Evolutionary conservation across 768 basidiomycete species (phyloP), one percentile per base, ranked within the genome.

Genomic region (Suillus plorans): DNA sequence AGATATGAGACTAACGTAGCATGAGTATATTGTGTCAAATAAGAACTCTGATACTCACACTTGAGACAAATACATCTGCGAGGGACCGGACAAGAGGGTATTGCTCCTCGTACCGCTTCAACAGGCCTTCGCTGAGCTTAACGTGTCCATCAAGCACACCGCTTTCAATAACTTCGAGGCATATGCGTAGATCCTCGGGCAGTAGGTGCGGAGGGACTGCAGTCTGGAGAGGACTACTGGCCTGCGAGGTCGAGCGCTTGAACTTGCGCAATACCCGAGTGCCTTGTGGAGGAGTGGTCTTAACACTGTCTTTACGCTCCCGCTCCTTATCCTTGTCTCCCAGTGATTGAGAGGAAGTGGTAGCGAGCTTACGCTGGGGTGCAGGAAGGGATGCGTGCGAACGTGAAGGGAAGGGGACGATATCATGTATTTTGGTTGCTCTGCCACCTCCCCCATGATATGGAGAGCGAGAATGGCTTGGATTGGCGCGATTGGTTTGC

Each of bases 1-100:
- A 88, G 63, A 99, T 94, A 74, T 94, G 91, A 20, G 94, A 92
- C 95, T 97, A 74, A 9, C 44, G 69, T 65, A 61, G 72, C 18
- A 59, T 59, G 18, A 59, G 58, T 12, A 59, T 39, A 55, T 62
- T 18, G 52, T 5, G 18, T 58, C 4, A 59, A 66, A 37, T 66
- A 64, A 64, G 41, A 66, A 50, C 7, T 25, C 16, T 57, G 31
- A 66, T 60, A 83, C 91, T 78, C 74, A 97, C 95, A 79, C 94
- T 94, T 12, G 89, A 86, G 28, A 95, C 92, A 77, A 98, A 98
- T n/a, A 98, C 94, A 70, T 98, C 96, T 62, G 96, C 95, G 45
- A 98, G 83, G 36, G 90, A 92, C 61, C 96, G 84, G 42, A 98
- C 96, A 42, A 98, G 84, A 16, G 96, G 96, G 73, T 92, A 99